A percentile compares a stretch with the other conserved stretches of the same genome.
Evolutionary conservation across 1,284 basidiomycete genomes (phyloP).

Genomic region (Leccinum huronense): DNA sequence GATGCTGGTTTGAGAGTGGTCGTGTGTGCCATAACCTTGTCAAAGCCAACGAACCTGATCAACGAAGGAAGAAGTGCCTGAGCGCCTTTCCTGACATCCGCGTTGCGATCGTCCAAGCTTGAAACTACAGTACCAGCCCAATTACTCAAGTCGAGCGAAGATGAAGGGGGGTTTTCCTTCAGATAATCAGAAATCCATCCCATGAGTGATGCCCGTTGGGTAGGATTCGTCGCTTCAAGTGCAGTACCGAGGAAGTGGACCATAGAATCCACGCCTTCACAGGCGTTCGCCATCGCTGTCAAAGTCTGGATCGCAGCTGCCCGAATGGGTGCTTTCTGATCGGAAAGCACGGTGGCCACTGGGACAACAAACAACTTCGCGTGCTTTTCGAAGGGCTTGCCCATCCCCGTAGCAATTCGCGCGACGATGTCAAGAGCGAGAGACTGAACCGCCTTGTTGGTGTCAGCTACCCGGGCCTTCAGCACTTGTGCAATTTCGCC

Average conservation of each 20-base stretch:
- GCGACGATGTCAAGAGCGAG: conserved; percentile 89
- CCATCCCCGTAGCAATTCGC: conserved; percentile 92
- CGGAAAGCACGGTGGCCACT: conserved; percentile 83
- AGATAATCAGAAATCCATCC: conserved; percentile 86
- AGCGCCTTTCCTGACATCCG: conserved; percentile 91
- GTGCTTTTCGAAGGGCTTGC: conserved; percentile 92
- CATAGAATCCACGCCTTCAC: conserved; percentile 83
- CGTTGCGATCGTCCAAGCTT: conserved; percentile 89
- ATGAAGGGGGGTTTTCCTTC: conserved; percentile 57
- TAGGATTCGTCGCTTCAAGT: conserved; percentile 85
- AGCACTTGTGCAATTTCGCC: conserved; percentile 89
- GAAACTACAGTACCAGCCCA: conserved; percentile 73
- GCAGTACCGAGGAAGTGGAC: conserved; percentile 75
- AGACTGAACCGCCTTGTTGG: conserved; percentile 91
- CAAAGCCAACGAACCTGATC: conserved; percentile 78
- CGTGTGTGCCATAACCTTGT: conserved; percentile 85
- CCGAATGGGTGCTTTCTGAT: conserved; percentile 90
- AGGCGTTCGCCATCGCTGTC: conserved; percentile 81
- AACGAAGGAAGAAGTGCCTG: conserved; percentile 80
- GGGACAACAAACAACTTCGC: conserved; percentile 75
- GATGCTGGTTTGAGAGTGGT: conserved; percentile 91
- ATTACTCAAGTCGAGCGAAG: conserved; percentile 70
- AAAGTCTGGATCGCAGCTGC: conserved; percentile 77
- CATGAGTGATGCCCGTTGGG: conserved; percentile 82
- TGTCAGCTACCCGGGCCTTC: conserved; percentile 87